These are phyloP conservation scores for Terfezia claveryi DNA, from an alignment of 495 filamentous ascomycete species.

Conservation along the genomic window DNA sequence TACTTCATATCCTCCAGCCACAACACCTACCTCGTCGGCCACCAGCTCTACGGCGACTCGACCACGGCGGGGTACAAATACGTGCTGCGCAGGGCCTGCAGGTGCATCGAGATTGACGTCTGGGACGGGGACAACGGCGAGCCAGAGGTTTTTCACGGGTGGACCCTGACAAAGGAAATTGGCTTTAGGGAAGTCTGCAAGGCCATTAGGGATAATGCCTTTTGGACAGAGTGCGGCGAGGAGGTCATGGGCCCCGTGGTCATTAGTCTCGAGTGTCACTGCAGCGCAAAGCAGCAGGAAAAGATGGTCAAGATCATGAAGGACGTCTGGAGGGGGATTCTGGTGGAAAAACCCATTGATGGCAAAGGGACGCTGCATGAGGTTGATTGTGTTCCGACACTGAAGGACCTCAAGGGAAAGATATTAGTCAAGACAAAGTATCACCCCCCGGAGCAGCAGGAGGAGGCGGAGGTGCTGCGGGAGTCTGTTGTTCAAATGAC, in stretches of 20 bases:
- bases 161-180: conserved; percentile 72
- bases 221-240: conserved; percentile 27
- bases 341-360: conserved; percentile 33
- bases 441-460: conserved; percentile 6
- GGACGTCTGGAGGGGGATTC: conserved; percentile 45
- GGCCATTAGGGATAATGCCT: conserved; percentile 57
- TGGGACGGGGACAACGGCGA: conserved; percentile 65
- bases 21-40: conserved; percentile 84
- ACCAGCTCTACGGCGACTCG: conserved; percentile 69
- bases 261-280: conserved; percentile 77
- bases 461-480: not conserved
- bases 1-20: conserved; percentile 88
- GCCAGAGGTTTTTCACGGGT: conserved; percentile 66
- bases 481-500: not conserved
- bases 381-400: conserved; percentile 37
- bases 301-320: conserved; percentile 78
- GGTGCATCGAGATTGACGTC: conserved; percentile 88
- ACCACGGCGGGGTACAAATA: conserved; percentile 65
- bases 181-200: conserved; percentile 65
- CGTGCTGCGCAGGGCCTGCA: conserved; percentile 62
- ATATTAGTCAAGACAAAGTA: conserved; percentile 65
- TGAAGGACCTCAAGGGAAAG: conserved; percentile 43
- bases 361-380: conserved; percentile 23
- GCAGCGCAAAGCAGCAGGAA: conserved; percentile 52
- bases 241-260: conserved; percentile 53